Evolutionary conservation across 2,329 filamentous ascomycete species (phyloP).

Genomic region (Lachnellula occidentalis): DNA sequence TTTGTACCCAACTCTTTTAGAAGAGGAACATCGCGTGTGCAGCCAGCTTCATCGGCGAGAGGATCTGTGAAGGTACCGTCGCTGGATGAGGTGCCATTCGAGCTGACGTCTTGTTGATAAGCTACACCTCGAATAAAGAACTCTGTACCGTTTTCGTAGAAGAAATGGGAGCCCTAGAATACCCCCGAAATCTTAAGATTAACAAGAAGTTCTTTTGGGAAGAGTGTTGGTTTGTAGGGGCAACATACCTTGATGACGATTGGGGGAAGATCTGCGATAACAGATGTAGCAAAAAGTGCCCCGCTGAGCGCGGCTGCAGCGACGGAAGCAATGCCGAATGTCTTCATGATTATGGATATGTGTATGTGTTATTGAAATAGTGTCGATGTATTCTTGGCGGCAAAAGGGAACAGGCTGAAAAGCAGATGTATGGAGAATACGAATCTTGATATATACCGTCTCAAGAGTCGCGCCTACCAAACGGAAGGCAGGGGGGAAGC

Average conservation of each 20-base stretch:
- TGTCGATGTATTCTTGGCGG: not conserved
- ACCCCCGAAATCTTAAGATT: not conserved
- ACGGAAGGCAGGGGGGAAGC: no score
- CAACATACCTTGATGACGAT: conserved; percentile 41
- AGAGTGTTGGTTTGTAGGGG: not conserved
- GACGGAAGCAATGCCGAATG: conserved; percentile 39
- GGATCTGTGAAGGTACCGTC: conserved; percentile 69
- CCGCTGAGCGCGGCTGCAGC: conserved; percentile 41
- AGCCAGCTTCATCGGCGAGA: conserved; percentile 63
- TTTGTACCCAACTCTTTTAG: conserved; percentile 79
- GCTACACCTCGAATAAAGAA: conserved; percentile 94
- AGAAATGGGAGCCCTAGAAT: conserved; percentile 32
- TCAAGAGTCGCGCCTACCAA: no score
- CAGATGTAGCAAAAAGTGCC: conserved; percentile 44
- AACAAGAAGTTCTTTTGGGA: conserved; percentile 3
- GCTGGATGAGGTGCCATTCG: conserved; percentile 46
- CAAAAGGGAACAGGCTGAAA: not conserved
- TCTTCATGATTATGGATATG: conserved; percentile 45
- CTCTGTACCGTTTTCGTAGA: conserved; percentile 59
- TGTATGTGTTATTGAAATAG: not conserved
- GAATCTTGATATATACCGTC: no score
- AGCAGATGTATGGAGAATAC: not conserved
- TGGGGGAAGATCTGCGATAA: conserved; percentile 49
- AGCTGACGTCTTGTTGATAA: conserved; percentile 77
- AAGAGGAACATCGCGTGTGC: conserved; percentile 81